A percentile compares a stretch with the other conserved stretches of the same genome.
Conservation (phyloP, 225 moss, liverwort and hornwort species). For the Bryoerythrophyllum caledonicum region DNA sequence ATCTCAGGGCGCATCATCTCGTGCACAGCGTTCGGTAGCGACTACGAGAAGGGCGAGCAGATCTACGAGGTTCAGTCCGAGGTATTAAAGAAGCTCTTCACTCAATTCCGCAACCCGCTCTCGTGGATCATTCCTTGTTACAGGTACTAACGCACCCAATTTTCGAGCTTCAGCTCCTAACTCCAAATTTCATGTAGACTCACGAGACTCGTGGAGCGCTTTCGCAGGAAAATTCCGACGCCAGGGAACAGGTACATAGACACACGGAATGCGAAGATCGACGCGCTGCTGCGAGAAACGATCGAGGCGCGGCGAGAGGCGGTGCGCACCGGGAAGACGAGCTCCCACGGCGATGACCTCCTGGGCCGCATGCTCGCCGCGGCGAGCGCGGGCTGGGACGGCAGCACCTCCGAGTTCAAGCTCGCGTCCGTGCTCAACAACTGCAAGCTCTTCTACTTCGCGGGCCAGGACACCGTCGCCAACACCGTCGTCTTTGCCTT, state of each 20-base stretch:
- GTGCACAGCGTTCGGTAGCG: neutral
- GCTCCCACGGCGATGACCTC: neutral
- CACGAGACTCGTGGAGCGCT: neutral
- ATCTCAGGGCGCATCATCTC: neutral
- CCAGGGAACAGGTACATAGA: neutral
- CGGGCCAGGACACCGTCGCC: constrained; percentile 4
- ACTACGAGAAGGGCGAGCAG: neutral
- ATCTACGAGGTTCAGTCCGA: neutral
- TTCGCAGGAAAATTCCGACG: neutral
- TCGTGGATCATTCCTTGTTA: neutral
- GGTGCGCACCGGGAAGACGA: neutral
- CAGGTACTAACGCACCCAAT: neutral
- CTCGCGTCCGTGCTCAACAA: constrained; percentile 1
- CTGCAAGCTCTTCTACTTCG: constrained; percentile 2
- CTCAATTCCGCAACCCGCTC: neutral
- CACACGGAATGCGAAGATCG: neutral
- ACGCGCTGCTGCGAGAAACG: neutral
- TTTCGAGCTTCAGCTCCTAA: neutral
- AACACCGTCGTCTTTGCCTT: neutral
- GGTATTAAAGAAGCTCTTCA: neutral
- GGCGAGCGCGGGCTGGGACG: neutral
- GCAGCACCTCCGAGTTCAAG: neutral
- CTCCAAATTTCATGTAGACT: neutral
- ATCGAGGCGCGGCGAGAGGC: neutral
- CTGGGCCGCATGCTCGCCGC: neutral